These are phyloP conservation scores for Malus sieversii DNA, from an alignment of 306 rosid species.

Conservation along the genomic window DNA sequence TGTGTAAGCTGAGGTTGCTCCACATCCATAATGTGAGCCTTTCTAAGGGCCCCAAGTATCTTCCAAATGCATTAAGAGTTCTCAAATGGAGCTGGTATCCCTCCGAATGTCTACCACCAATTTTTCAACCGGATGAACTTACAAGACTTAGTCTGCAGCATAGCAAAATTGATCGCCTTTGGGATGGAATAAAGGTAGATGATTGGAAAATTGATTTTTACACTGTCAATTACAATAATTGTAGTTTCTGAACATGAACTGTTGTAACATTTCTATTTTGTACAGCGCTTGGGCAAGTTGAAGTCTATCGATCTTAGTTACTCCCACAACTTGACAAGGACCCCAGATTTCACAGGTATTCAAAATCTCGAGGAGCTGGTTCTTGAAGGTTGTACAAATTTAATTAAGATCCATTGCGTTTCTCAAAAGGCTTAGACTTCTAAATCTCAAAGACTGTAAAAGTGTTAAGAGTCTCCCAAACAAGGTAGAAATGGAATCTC, in stretches of 20 bases:
- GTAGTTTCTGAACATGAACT: too few species aligned
- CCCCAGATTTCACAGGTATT: not conserved
- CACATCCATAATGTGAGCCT: not conserved
- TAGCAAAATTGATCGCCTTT: conserved; percentile 5
- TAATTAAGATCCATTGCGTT: not conserved
- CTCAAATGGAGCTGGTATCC: conserved; percentile 6
- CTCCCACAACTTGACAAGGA: too few species aligned
- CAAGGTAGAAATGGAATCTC: too few species aligned
- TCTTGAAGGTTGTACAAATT: too few species aligned
- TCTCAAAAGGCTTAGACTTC: not conserved
- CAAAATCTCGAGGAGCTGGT: not conserved
- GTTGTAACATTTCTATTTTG: not conserved
- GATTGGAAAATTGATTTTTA: not conserved
- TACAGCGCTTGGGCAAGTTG: too few species aligned
- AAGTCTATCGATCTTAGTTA: too few species aligned
- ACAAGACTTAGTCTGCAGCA: not conserved
- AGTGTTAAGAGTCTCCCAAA: too few species aligned
- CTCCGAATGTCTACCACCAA: not conserved
- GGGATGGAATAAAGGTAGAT: not conserved
- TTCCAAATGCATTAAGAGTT: not conserved
- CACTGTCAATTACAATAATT: too few species aligned
- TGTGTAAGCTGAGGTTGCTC: conserved; percentile 3
- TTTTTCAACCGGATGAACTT: not conserved
- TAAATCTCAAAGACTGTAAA: not conserved
- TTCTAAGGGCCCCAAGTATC: not conserved